phyloP scores from a whole-genome alignment of 352 stramenopile species.

The Phytophthora litchii region DNA sequence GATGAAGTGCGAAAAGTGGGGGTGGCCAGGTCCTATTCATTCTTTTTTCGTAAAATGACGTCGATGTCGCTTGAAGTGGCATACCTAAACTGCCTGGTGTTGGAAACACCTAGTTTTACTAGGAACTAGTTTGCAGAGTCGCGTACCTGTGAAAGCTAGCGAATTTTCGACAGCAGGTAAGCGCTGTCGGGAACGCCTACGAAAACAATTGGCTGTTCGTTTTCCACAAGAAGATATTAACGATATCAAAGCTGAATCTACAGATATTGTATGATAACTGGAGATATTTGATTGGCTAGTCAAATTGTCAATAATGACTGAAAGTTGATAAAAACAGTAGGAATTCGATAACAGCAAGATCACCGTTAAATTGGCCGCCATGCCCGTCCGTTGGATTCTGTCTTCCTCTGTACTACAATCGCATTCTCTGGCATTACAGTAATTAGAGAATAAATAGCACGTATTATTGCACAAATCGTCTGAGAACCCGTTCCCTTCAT shows the following conservation, averaged over 20 bases:
- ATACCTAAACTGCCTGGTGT: slow-evolving; percentile 1
- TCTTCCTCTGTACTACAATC: too few species aligned
- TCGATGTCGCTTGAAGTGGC: not conserved
- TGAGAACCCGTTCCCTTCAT: too few species aligned
- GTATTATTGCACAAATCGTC: too few species aligned
- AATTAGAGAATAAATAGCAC: too few species aligned
- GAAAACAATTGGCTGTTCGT: slow-evolving; percentile 1
- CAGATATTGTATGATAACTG: too few species aligned
- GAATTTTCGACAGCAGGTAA: slow-evolving; percentile 1
- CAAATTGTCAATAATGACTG: too few species aligned
- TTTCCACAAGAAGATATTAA: slow-evolving; percentile 7
- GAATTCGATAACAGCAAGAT: too few species aligned
- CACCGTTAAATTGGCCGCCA: too few species aligned
- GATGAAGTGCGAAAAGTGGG: slow-evolving; percentile 15
- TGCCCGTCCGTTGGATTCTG: too few species aligned
- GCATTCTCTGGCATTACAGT: too few species aligned
- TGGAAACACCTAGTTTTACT: not conserved
- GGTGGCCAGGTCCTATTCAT: slow-evolving; percentile 11
- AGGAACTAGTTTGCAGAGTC: slow-evolving; percentile 4
- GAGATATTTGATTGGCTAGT: too few species aligned
- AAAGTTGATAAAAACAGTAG: too few species aligned
- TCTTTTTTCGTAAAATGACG: slow-evolving; percentile 8
- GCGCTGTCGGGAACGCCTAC: slow-evolving; percentile 1
- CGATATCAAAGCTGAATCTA: slow-evolving; percentile 20
- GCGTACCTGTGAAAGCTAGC: not conserved